Evolutionary conservation across 805 yeast species (phyloP), one percentile per base, ranked within the genome.

Genomic region (Candida mattraensis): DNA sequence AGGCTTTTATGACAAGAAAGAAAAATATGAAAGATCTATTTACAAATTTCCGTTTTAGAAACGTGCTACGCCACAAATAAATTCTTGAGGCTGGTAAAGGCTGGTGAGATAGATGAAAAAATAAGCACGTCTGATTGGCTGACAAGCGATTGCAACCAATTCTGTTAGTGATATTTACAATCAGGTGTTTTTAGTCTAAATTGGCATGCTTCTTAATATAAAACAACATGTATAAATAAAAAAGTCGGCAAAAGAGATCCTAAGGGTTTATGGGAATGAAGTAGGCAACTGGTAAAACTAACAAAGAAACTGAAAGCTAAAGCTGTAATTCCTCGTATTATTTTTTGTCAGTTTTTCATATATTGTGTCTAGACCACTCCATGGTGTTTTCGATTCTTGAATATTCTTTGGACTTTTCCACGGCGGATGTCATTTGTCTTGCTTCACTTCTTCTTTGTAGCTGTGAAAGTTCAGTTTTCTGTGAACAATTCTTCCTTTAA

Each of bases 401-500:
- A n/a, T 36, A 17, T 24, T 30, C 17, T 24, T 17, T 23, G 28
- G 17, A 15, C 6, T 26, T 24, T 21, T 22, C 31, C 34, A 18
- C 23, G 39, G n/a, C n/a, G n/a, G n/a, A n/a, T n/a, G n/a, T n/a
- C n/a, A n/a, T n/a, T n/a, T n/a, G n/a, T n/a, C n/a, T n/a, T n/a
- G n/a, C n/a, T n/a, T n/a, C 33, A 32, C 14, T 40, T 25, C 39
- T 34, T 36, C 17, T 15, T 25, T 19, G 20, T 23, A 12, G 15
- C n/a, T 17, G 17, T 33, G 35, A 30, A 26, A 12, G 24, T 24
- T 22, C 27, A 44, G 24, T 46, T 40, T 44, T 49, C 51, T 37
- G 52, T 34, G 68, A 77, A 88, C 58, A 89, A 74, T 55, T 86
- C 95, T 71, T 89, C 97, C 72, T 86, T 86, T 63, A 89, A 78